A percentile compares a stretch with the other conserved stretches of the same genome.
Evolutionary conservation across 768 basidiomycete genomes (phyloP).

Genomic region (Mycena maculata): DNA sequence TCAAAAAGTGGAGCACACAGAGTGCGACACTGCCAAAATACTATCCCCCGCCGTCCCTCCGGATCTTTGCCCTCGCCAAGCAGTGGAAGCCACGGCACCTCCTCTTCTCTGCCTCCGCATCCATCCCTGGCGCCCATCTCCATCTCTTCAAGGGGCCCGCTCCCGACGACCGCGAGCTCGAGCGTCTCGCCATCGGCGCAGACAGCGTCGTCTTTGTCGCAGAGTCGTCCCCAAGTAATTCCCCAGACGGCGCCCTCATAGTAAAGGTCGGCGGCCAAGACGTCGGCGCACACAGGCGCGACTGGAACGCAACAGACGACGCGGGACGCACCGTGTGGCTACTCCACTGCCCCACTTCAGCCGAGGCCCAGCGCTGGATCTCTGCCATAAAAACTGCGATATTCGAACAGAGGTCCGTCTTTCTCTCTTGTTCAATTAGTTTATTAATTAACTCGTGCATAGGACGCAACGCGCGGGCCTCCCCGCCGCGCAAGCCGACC

Average conservation of each 20-base stretch:
- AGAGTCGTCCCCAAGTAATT: constrained; percentile 49
- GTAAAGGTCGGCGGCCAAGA: constrained; percentile 78
- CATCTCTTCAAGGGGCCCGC: constrained; percentile 74
- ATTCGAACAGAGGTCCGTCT: constrained; percentile 72
- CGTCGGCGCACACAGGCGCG: constrained; percentile 60
- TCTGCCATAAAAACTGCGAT: constrained; percentile 77
- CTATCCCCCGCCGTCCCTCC: constrained; percentile 73
- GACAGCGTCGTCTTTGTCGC: constrained; percentile 82
- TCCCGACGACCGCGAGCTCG: constrained; percentile 74
- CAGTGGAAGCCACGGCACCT: constrained; percentile 32
- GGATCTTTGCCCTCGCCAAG: constrained; percentile 77
- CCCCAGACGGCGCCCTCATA: constrained; percentile 59
- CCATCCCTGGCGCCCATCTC: constrained; percentile 62
- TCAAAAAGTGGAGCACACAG: too few relatives aligned
- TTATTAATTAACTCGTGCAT: constrained; percentile 14
- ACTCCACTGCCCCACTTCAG: constrained; percentile 70
- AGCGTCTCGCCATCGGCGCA: constrained; percentile 81
- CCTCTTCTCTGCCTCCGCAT: constrained; percentile 47
- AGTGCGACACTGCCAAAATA: constrained; percentile 75
- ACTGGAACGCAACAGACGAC: constrained; percentile 56
- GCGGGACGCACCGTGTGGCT: constrained; percentile 73
- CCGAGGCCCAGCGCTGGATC: constrained; percentile 82
- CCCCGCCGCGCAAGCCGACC: constrained; percentile 50
- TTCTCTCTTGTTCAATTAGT: background rate
- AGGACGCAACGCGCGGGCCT: constrained; percentile 80